Evolutionary conservation across 768 basidiomycete species (phyloP).

Genomic region (Podaxis mareebaensis): DNA sequence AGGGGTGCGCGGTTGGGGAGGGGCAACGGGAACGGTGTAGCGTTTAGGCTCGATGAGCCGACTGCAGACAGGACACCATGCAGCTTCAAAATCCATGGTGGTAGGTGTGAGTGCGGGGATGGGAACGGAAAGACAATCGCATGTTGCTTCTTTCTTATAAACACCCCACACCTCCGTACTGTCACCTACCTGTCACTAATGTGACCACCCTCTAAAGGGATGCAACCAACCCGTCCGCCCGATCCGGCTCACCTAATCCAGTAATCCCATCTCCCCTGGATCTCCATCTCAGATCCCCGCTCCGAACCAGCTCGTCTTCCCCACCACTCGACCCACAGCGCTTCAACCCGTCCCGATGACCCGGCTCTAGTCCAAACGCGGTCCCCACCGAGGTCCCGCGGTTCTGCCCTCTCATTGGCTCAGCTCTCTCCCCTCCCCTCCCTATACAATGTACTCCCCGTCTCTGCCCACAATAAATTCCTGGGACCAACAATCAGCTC

Average conservation of each 20-base stretch:
- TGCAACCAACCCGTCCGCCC: conserved; percentile 9
- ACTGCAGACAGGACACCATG: conserved; percentile 83
- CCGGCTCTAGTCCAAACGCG: conserved; percentile 16
- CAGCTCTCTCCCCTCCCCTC: conserved; percentile 13
- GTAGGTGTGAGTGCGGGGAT: conserved; percentile 8
- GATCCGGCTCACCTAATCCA: conserved; percentile 13
- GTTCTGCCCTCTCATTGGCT: conserved; percentile 19
- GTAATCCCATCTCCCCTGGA: conserved; percentile 13
- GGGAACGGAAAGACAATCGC: conserved; percentile 13
- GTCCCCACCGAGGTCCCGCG: conserved; percentile 28
- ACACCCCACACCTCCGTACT: background rate
- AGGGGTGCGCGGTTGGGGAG: conserved; percentile 25
- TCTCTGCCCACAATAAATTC: background rate
- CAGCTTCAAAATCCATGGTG: conserved; percentile 58
- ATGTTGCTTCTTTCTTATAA: conserved; percentile 30
- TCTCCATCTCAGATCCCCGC: conserved; percentile 15
- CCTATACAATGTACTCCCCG: background rate
- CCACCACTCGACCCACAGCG: conserved; percentile 3
- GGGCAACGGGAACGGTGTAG: conserved; percentile 46
- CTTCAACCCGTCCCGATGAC: conserved; percentile 9
- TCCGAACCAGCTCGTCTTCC: conserved; percentile 8
- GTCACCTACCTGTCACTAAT: conserved; percentile 16
- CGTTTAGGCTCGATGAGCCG: conserved; percentile 82
- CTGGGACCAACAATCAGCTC: too few species aligned
- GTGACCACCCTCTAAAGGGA: background rate